Evolutionary conservation across 73 alveolate genomes (phyloP).

Genomic region (Paramecium bursaria): DNA sequence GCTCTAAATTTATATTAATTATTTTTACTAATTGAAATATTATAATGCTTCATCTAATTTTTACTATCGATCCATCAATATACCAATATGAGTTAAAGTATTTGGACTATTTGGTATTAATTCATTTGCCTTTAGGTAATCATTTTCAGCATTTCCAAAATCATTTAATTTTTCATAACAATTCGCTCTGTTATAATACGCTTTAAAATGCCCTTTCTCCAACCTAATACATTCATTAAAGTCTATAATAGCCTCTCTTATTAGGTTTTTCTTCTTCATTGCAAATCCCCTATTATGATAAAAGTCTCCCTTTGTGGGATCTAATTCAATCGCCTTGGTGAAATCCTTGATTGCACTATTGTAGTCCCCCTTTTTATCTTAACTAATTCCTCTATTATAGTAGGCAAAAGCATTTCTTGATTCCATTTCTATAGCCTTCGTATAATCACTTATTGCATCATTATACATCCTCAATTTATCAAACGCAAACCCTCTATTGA

Average conservation of each 20-base stretch:
- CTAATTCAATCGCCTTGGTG: constrained; percentile 91
- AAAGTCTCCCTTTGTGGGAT: constrained; percentile 96
- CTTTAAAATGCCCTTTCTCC: constrained; percentile 93
- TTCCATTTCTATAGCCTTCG: constrained; percentile 92
- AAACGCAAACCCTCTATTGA: constrained; percentile 97
- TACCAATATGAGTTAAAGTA: constrained; percentile 94
- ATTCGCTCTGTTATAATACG: constrained; percentile 96
- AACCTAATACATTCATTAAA: constrained; percentile 88
- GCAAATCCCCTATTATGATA: constrained; percentile 98
- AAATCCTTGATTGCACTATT: constrained; percentile 93
- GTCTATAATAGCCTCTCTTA: constrained; percentile 91
- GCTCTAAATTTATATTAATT: constrained; percentile 65
- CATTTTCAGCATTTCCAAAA: constrained; percentile 94
- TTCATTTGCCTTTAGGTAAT: constrained; percentile 83
- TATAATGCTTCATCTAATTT: constrained; percentile 90
- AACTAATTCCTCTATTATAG: constrained; percentile 96
- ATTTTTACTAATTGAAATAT: constrained; percentile 78
- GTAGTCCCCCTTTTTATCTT: constrained; percentile 94
- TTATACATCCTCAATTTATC: constrained; percentile 95
- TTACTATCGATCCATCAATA: constrained; percentile 91
- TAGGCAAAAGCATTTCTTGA: constrained; percentile 95
- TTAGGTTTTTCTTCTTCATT: constrained; percentile 89
- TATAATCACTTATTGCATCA: constrained; percentile 91
- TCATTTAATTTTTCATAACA: constrained; percentile 96
- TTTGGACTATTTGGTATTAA: constrained; percentile 88